A percentile compares a stretch with the other conserved stretches of the same genome.
Evolutionary conservation across 2,329 filamentous ascomycete species (phyloP).

Genomic region (Ceratocystis papillata): DNA sequence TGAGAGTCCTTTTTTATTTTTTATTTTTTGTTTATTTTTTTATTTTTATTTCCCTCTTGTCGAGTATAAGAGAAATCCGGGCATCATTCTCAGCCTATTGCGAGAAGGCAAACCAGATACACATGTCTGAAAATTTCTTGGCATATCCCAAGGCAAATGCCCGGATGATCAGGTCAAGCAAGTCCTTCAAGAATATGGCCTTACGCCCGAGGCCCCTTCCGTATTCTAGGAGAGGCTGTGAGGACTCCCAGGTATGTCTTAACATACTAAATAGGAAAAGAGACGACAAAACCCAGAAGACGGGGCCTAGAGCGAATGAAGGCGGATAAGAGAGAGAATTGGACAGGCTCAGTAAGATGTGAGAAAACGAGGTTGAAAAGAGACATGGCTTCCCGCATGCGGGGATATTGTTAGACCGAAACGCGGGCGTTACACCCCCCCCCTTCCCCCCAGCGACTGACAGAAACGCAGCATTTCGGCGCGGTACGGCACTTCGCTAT

Average conservation of each 20-base stretch:
- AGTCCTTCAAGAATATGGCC: background rate
- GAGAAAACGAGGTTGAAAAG: background rate
- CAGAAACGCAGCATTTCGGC: conserved; percentile 5
- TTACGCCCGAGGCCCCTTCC: background rate
- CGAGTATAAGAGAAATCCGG: background rate
- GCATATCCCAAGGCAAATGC: background rate
- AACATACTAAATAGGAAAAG: background rate
- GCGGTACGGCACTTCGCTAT: conserved; percentile 10
- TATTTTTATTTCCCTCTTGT: background rate
- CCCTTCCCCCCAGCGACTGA: background rate
- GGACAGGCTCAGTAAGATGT: background rate
- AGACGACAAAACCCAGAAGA: background rate
- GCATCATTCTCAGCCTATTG: background rate
- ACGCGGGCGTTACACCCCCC: background rate
- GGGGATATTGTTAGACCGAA: background rate
- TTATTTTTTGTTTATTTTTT: too few species aligned
- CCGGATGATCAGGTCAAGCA: background rate
- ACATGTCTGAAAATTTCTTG: background rate
- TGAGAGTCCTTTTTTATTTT: too few species aligned
- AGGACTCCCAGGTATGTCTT: background rate
- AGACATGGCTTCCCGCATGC: background rate
- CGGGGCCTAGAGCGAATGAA: background rate
- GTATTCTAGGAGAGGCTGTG: background rate
- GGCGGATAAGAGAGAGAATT: background rate
- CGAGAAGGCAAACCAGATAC: background rate